A percentile compares a stretch with the other conserved stretches of the same genome.
Evolutionary conservation across 2,329 filamentous ascomycete genomes (phyloP).

Genomic region (Bimuria novae-zelandiae): DNA sequence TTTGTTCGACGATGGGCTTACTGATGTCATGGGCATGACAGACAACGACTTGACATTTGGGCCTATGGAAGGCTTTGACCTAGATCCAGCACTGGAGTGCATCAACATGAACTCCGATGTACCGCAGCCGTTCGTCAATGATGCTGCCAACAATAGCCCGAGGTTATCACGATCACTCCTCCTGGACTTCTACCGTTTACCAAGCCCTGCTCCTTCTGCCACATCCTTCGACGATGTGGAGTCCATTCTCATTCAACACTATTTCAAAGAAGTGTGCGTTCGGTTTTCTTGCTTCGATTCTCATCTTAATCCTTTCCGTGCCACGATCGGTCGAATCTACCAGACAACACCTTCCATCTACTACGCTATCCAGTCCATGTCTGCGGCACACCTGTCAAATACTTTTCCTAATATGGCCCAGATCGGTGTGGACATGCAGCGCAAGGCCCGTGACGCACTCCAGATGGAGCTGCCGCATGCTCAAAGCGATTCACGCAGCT

Average conservation of each 20-base stretch:
- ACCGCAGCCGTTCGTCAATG: slow-evolving; percentile 22
- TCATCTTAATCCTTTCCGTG: slow-evolving; percentile 64
- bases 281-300: slow-evolving; percentile 70
- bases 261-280: slow-evolving; percentile 65
- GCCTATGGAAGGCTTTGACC: slow-evolving; percentile 33
- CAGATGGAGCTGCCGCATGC: slow-evolving; percentile 55
- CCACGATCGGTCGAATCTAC: slow-evolving; percentile 62
- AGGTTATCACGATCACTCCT: slow-evolving; percentile 46
- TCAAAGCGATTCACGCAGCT: slow-evolving; percentile 40
- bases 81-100: slow-evolving; percentile 28
- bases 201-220: slow-evolving; percentile 38
- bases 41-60: slow-evolving; percentile 33
- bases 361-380: slow-evolving; percentile 67
- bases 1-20: slow-evolving; percentile 32
- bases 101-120: slow-evolving; percentile 28
- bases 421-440: slow-evolving; percentile 57
- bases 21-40: slow-evolving; percentile 27
- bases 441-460: slow-evolving; percentile 58
- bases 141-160: slow-evolving; percentile 27
- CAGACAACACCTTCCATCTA: slow-evolving; percentile 63
- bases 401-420: slow-evolving; percentile 59
- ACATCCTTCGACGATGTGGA: slow-evolving; percentile 53
- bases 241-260: slow-evolving; percentile 64
- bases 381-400: slow-evolving; percentile 63
- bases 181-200: slow-evolving; percentile 44